These are phyloP conservation scores for Coelastrella sp. DNA, from an alignment of 139 green algal species.

Conservation along the genomic window DNA sequence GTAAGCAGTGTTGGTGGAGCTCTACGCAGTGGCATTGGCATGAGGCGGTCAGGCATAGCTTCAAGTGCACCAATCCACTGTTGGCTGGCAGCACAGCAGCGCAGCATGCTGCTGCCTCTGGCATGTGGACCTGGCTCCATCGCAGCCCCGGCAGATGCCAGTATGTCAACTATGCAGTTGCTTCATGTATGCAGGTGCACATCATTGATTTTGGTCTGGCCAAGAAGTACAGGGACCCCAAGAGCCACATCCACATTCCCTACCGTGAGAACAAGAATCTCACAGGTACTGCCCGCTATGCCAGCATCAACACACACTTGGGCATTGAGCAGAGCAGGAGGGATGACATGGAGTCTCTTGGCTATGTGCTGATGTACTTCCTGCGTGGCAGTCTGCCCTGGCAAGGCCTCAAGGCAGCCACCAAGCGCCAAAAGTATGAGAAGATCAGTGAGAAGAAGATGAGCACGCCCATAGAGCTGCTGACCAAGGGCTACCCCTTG, in stretches of 20 bases:
- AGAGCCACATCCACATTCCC: constrained; percentile 98
- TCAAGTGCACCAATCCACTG: too few relatives aligned
- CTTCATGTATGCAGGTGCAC: constrained; percentile 84
- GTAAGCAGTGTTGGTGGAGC: too few relatives aligned
- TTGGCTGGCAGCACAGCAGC: too few relatives aligned
- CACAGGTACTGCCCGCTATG: constrained; percentile 98
- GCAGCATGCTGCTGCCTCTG: too few relatives aligned
- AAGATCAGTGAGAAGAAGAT: constrained; percentile 99
- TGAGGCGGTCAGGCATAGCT: too few relatives aligned
- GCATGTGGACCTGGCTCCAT: too few relatives aligned
- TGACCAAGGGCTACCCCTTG: constrained; percentile 97
- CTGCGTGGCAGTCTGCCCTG: constrained; percentile 96
- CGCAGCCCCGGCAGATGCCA: too few relatives aligned
- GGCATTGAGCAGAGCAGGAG: constrained; percentile 98
- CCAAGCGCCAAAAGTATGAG: constrained; percentile 99
- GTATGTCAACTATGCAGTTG: too few relatives aligned
- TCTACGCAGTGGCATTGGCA: too few relatives aligned
- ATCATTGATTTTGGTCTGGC: constrained; percentile 99
- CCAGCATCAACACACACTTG: constrained; percentile 99
- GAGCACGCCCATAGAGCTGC: constrained; percentile 96
- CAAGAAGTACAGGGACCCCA: constrained; percentile 99
- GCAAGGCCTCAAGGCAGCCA: constrained; percentile 98
- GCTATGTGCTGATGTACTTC: constrained; percentile 97
- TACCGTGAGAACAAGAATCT: constrained; percentile 97
- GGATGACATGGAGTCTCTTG: constrained; percentile 97